Base-by-base conservation (phyloP, 306 rosid species). In the Vachellia collinsii region DNA sequence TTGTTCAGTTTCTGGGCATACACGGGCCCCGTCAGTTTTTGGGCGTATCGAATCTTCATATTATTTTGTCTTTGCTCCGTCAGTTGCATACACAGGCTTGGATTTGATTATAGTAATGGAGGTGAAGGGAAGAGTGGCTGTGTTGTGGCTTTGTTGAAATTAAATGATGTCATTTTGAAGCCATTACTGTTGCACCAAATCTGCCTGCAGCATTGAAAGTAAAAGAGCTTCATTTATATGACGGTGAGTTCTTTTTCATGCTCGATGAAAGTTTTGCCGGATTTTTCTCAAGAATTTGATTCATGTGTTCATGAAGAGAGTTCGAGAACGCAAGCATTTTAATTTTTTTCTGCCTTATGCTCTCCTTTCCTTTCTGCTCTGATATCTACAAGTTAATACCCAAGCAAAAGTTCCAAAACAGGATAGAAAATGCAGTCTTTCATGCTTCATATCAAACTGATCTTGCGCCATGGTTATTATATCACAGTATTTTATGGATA, bases 211-310 rank as follows among this genome's bases (percentile, higher is more conserved):
- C 34, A 29, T 29, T 29, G 34, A 29, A 29, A 29, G 34, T 29
- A 29, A 29, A 29, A 29, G 34, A 29, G 34, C 34, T 29, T 29
- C 34, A 29, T 94, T 87, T 94, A 94, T 82, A 94, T 94, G 99
- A 94, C 99, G 80, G 99, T 94, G 81, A 77, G 82, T 78, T 43
- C 71, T 76, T 4, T 61, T 47, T 79, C 5, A 38, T 87, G 85
- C 75, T 88, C 72, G 89, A 75, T 79, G 73, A 80, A 90, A 87
- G 86, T 86, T 61, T 72, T 80, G 37, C 3, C 20, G 16, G 59
- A 69, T 19, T 20, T 73, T 25, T 41, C 44, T 62, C 11, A 48
- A 20, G 36, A 6, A 11, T 71, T 59, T 61, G 22, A 8, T 34
- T 72, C 77, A 46, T 61, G 62, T 54, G 41, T 22, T 0, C 9